Percentiles rank a stretch among this genome's conserved stretches.
phyloP scores from a whole-genome alignment of 331 rosid genomes.

The Rhamnella rubrinervis region DNA sequence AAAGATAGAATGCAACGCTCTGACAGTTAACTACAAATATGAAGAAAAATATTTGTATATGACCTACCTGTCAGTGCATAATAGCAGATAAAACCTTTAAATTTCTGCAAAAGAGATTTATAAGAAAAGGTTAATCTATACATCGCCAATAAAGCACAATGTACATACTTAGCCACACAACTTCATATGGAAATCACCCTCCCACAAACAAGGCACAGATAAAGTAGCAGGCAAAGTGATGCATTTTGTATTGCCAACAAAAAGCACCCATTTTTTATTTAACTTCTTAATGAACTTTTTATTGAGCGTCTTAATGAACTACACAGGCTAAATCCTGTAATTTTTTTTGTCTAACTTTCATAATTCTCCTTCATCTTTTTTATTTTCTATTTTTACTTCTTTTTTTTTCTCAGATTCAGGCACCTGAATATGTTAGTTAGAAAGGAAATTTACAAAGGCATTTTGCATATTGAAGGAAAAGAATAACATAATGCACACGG shows the following conservation, averaged over 20 bases:
- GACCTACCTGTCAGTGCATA: conserved; percentile 64
- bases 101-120: conserved; percentile 58
- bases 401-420: background rate
- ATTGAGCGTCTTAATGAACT: background rate
- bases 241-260: background rate
- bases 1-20: background rate
- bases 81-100: conserved; percentile 56
- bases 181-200: background rate
- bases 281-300: background rate
- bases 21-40: background rate
- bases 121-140: conserved; percentile 26
- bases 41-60: conserved; percentile 11
- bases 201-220: background rate
- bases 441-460: background rate
- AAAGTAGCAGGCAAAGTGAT: background rate
- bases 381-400: background rate
- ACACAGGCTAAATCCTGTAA: background rate
- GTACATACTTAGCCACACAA: conserved; percentile 12
- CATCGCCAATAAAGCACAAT: conserved; percentile 7
- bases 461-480: background rate
- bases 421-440: background rate
- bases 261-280: too few relatives aligned
- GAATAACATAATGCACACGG: background rate
- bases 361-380: too few relatives aligned
- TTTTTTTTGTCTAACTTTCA: background rate